Conservation (phyloP, 306 rosid genomes). For the cucumber (Cucumis sativus) region Cucumber_9930_V3 NC_026658.2:25487001-25487500, state of each 20-base stretch:
- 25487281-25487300: not conserved
- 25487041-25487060: constrained; percentile 58
- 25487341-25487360: not conserved
- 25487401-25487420: not conserved
- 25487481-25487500: not conserved
- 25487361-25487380: too few species aligned
- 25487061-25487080: constrained; percentile 17
- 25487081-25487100: constrained; percentile 14
- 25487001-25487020: constrained; percentile 55
- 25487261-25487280: not conserved
- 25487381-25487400: not conserved
- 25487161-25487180: not conserved
- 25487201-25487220: not conserved
- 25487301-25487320: not conserved
- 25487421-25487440: not conserved
- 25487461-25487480: not conserved
- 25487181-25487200: not conserved
- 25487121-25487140: constrained; percentile 30
- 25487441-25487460: not conserved
- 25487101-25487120: constrained; percentile 32
- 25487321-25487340: not conserved
- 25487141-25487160: not conserved
- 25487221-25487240: not conserved
- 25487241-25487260: not conserved
- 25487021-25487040: constrained; percentile 16